Evolutionary conservation across 129 eudicot species (phyloP), one percentile per base, ranked within the genome.

Genomic region (Deinandra increscens): DNA sequence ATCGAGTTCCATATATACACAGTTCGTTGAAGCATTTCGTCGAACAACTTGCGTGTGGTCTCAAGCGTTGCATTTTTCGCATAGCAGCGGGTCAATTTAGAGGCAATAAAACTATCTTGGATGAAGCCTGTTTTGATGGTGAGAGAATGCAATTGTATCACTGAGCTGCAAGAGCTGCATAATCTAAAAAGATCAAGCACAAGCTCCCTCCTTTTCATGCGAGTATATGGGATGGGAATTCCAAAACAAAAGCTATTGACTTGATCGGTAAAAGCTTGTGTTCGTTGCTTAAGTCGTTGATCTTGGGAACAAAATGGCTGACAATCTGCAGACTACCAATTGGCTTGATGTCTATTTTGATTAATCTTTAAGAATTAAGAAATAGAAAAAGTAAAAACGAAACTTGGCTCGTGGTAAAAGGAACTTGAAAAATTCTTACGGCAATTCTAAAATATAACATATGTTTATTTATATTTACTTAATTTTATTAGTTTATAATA

Each of bases 41-140:
- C 86, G 54, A 88, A 85, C 86, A 88, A 75, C 17, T 84, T 70
- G 70, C 81, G 86, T 15, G 84, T 49, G 43, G 67, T 31, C 43
- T 50, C 22, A 11, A 66, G 55, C 9, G 71, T 63, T 26, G 75
- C 46, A 33, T 74, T 53, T 60, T 72, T 75, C 1, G 75, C 38
- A 46, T 78, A 80, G 0, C 59, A 56, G 29, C 22, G 49, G 75
- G 45, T 78, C 15, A 88, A 75, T 62, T 81, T 80, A 0, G 81
- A 58, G 4, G 91, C 80, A 22, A 78, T 75, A 12, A 61, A 70
- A 69, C 45, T 26, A 60, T 80, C 79, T 18, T 68, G 66, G 38
- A 67, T 33, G 33, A 63, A 75, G 9, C 84, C 87, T 14, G 78
- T 48, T 64, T 84, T 87, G 62, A 72, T 37, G 36, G 80, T 66